phyloP scores from a whole-genome alignment of 164 flowering plant species.

The Santalum album region DNA sequence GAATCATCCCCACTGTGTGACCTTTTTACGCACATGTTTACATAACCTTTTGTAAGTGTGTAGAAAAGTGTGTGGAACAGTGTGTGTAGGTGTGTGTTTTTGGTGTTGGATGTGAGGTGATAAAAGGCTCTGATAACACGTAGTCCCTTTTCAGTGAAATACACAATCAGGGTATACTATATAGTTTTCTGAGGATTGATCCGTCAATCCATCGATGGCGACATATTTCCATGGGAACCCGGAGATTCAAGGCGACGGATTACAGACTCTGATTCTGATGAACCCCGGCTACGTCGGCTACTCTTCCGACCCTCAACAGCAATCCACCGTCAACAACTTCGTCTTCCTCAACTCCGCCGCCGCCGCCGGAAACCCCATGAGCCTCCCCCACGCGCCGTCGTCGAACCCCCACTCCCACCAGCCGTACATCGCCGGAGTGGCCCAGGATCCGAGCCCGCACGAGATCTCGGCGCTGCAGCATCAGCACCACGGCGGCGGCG shows the following conservation, averaged over 20 bases:
- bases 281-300: constrained; percentile 69
- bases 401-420: constrained; percentile 11
- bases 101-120: constrained; percentile 14
- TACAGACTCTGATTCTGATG: constrained; percentile 88
- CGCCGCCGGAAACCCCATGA: constrained; percentile 2
- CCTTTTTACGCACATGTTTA: too few relatives aligned
- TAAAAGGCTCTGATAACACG: constrained; percentile 11
- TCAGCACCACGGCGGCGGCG: too few relatives aligned
- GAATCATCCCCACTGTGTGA: too few relatives aligned
- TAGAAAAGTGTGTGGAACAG: not conserved
- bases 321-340: constrained; percentile 25
- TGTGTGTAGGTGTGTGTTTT: not conserved
- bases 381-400: constrained; percentile 22
- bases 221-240: constrained; percentile 74
- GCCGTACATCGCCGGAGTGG: constrained; percentile 54
- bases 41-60: too few relatives aligned
- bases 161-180: not conserved
- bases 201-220: constrained; percentile 45
- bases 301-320: constrained; percentile 31
- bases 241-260: constrained; percentile 69
- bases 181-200: too few relatives aligned
- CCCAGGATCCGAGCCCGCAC: constrained; percentile 22
- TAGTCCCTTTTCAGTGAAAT: constrained; percentile 20
- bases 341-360: constrained; percentile 42
- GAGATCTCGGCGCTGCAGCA: constrained; percentile 41